Evolutionary conservation across 139 green algal genomes (phyloP), one percentile per base, ranked within the genome.

Genomic region (Coccomyxa sp.): DNA sequence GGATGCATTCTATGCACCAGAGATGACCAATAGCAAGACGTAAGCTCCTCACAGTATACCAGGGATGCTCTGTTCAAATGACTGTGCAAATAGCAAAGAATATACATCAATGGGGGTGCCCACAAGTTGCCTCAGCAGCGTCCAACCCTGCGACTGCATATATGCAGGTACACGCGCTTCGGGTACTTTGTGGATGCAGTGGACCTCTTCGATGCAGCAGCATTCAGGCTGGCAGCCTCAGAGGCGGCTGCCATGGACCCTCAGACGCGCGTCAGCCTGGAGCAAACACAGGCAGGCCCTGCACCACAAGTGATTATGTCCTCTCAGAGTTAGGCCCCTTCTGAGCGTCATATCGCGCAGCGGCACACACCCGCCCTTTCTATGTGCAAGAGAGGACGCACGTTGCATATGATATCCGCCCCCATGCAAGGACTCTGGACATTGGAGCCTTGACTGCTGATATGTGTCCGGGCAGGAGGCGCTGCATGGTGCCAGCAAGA

Each of bases 201-300:
- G 0, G 86, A 91, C 18, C 29, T 64, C 0, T 97, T 95, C 83
- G 92, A 97, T 55, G 55, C 84, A 0, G 70, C 55, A 8, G 74
- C 80, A 0, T 96, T 97, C 78, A 75, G 85, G 2, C 55, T 97
- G 70, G 81, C 81, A 0, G 8, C 54, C 1, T 58, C 69, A 4
- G 90, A 96, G 73, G 86, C 86, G 0, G 7, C 75, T 0, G 81
- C 81, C 34, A 91, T 85, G 36, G 93, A 97, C 79, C 92, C 93
- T 0, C 92, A 97, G 81, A 0, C 0, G 9, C 41, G 74, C 27
- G 24, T 78, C 0, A n/a, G 40, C 2, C 74, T 78, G 41, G 74
- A 78, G 44, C 37, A 78, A 33, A 33, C 5, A 22, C 50, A 64
- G 50, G 50, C n/a, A n/a, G n/a, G n/a, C n/a, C n/a, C n/a, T n/a